Evolutionary conservation across 2,329 filamentous ascomycete species (phyloP).

Genomic region (Cordyceps sp.): DNA sequence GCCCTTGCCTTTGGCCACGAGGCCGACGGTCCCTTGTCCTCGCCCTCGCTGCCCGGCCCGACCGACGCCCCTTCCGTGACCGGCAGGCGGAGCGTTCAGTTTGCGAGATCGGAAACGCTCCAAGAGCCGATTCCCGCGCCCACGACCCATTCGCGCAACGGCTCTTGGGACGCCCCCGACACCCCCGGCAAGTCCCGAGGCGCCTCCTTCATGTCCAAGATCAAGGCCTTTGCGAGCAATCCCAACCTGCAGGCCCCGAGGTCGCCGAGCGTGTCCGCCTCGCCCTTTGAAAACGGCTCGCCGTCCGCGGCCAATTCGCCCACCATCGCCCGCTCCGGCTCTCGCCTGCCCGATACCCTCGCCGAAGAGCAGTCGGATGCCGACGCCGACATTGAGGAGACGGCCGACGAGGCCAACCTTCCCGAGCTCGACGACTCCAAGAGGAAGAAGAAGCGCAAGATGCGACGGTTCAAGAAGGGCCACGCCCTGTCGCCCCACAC

Average conservation of each 20-base stretch:
- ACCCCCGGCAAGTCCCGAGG: conserved; percentile 37
- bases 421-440: conserved; percentile 21
- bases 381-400: conserved; percentile 67
- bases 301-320: conserved; percentile 31
- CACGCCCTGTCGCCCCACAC: conserved; percentile 52
- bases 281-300: conserved; percentile 16
- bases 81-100: conserved; percentile 52
- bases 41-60: neutral
- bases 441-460: conserved; percentile 45
- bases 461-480: conserved; percentile 35
- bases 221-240: conserved; percentile 53
- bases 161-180: conserved; percentile 53
- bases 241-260: conserved; percentile 29
- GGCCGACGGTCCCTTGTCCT: neutral
- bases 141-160: conserved; percentile 36
- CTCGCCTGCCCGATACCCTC: conserved; percentile 35
- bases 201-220: conserved; percentile 58
- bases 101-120: conserved; percentile 38
- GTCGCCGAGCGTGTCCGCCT: conserved; percentile 14
- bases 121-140: conserved; percentile 23
- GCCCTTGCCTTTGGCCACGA: neutral
- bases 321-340: conserved; percentile 22
- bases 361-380: conserved; percentile 30
- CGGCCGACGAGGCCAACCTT: conserved; percentile 55
- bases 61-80: conserved; percentile 1